These are phyloP conservation scores for Fistulifera solaris DNA, from an alignment of 108 stramenopile genomes.

Conservation along the genomic window DNA sequence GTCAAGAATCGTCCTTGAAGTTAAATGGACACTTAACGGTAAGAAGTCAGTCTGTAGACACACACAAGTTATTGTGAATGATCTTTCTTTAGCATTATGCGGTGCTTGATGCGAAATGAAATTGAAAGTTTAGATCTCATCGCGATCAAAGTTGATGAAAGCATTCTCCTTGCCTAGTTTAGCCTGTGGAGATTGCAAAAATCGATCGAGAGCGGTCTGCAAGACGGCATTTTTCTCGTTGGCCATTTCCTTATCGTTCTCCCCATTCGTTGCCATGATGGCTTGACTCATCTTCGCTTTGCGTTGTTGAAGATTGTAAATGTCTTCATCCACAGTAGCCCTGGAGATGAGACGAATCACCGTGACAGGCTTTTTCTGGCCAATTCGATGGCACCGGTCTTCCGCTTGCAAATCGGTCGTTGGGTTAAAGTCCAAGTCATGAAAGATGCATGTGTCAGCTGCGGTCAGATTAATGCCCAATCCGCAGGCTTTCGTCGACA, in stretches of 20 bases:
- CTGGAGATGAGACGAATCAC: constrained; percentile 64
- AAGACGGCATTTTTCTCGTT: constrained; percentile 1
- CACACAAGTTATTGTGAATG: too few relatives aligned
- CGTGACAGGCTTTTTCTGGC: constrained; percentile 65
- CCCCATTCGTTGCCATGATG: constrained; percentile 37
- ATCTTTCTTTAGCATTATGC: too few relatives aligned
- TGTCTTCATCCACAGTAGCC: constrained; percentile 71
- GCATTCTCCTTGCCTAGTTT: too few relatives aligned
- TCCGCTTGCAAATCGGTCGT: constrained; percentile 95
- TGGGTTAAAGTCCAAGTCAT: constrained; percentile 96
- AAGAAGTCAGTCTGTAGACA: too few relatives aligned
- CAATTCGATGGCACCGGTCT: constrained; percentile 73
- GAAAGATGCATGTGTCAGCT: constrained; percentile 93
- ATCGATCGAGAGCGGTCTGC: constrained; percentile 4
- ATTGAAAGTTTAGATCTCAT: too few relatives aligned
- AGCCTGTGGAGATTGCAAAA: background rate
- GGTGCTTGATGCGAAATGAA: too few relatives aligned
- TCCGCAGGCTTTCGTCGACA: constrained; percentile 59
- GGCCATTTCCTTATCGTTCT: background rate
- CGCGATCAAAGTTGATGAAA: too few relatives aligned
- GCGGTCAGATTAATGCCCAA: constrained; percentile 72
- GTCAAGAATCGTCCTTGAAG: too few relatives aligned
- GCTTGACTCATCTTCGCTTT: constrained; percentile 72
- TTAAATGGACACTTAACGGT: too few relatives aligned
- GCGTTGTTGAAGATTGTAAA: constrained; percentile 73